phyloP scores from a whole-genome alignment of 495 filamentous ascomycete species.

The Penicillium mononematosum region DNA sequence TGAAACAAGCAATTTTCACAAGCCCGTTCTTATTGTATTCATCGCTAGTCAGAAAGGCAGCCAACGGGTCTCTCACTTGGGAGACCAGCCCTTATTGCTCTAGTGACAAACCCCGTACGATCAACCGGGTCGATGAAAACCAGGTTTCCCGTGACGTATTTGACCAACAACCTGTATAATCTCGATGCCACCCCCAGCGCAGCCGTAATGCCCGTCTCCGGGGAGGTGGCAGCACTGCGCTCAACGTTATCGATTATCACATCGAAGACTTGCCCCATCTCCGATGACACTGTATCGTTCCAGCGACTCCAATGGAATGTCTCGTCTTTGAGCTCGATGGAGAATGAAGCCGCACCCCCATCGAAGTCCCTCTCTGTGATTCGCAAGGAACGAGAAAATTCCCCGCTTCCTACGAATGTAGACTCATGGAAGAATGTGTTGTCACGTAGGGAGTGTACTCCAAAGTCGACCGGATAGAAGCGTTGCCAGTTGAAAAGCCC shows the following conservation, averaged over 20 bases:
- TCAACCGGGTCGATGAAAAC: conserved; percentile 55
- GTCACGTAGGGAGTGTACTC: conserved; percentile 60
- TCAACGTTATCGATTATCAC: conserved; percentile 42
- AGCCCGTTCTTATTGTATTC: conserved; percentile 20
- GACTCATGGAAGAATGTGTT: conserved; percentile 75
- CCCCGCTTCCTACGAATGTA: conserved; percentile 74
- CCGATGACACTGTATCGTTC: conserved; percentile 66
- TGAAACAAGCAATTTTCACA: conserved; percentile 33
- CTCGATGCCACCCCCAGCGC: conserved; percentile 7
- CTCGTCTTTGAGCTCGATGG: conserved; percentile 49
- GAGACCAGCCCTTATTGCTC: conserved; percentile 30
- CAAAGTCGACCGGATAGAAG: conserved; percentile 73
- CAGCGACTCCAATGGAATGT: conserved; percentile 64
- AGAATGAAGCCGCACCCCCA: conserved; percentile 26
- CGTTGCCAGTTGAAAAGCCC: conserved; percentile 52
- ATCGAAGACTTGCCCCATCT: conserved; percentile 60
- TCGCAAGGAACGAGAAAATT: conserved; percentile 54
- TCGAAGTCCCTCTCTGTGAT: conserved; percentile 34
- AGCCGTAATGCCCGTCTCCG: conserved; percentile 2
- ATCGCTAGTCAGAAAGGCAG: conserved; percentile 20
- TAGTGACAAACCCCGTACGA: conserved; percentile 39
- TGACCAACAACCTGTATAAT: conserved; percentile 39
- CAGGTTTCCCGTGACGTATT: conserved; percentile 50
- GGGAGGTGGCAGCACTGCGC: conserved; percentile 8
- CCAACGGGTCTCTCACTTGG: conserved; percentile 30